Percentiles rank a stretch among this genome's conserved stretches.
Conservation (phyloP, 31 red algal genomes). For the Endocladia muricata region DNA sequence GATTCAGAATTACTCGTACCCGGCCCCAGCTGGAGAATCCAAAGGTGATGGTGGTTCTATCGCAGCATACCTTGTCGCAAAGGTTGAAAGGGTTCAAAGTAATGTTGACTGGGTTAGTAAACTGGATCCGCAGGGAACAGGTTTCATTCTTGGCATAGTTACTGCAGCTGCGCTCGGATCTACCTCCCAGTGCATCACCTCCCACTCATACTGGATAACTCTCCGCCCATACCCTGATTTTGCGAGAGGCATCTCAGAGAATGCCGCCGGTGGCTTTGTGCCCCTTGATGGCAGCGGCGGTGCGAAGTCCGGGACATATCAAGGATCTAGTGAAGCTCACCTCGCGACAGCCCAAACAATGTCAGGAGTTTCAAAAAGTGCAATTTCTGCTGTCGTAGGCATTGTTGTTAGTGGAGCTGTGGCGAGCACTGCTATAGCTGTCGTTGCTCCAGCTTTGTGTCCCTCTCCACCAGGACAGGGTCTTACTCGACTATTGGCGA, state of each 20-base stretch:
- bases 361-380: slow-evolving; percentile 2
- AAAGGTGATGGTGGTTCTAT: slow-evolving; percentile 9
- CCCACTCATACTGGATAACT: slow-evolving; percentile 54
- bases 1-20: slow-evolving; percentile 78
- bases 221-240: slow-evolving; percentile 52
- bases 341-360: slow-evolving; percentile 13
- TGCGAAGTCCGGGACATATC: slow-evolving; percentile 31
- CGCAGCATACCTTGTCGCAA: slow-evolving; percentile 55
- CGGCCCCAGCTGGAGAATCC: slow-evolving; percentile 47
- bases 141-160: slow-evolving; percentile 55
- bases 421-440: slow-evolving; percentile 30
- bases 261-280: neutral
- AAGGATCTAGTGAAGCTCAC: slow-evolving; percentile 7
- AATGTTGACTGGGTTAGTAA: slow-evolving; percentile 46
- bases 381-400: slow-evolving; percentile 15
- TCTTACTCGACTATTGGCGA: slow-evolving; percentile 29
- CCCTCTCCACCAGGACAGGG: slow-evolving; percentile 49
- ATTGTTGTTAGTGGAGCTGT: slow-evolving; percentile 33
- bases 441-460: slow-evolving; percentile 14
- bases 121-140: slow-evolving; percentile 48
- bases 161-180: slow-evolving; percentile 44
- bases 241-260: neutral
- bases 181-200: slow-evolving; percentile 22
- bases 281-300: slow-evolving; percentile 11
- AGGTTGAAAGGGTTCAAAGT: slow-evolving; percentile 34